phyloP scores from a whole-genome alignment of 371 early-diverging fungal species.

The Mortierella sp. region DNA sequence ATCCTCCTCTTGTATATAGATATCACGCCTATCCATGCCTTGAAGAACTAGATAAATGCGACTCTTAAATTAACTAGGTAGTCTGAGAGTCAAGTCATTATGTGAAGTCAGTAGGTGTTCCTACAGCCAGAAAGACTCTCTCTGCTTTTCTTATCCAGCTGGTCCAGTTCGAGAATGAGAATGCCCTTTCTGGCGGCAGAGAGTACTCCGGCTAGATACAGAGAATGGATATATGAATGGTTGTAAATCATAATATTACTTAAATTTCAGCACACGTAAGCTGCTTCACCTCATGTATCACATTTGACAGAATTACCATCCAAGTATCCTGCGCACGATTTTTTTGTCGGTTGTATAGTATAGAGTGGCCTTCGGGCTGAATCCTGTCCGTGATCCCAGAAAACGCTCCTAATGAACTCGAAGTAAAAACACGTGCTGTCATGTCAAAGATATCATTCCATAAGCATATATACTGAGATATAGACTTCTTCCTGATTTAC shows the following conservation, averaged over 20 bases:
- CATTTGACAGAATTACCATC: slow-evolving; percentile 4
- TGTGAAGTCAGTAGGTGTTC: not conserved
- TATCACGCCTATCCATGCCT: slow-evolving; percentile 12
- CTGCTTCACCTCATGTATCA: too few species aligned
- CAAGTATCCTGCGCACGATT: slow-evolving; percentile 3
- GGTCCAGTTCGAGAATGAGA: too few species aligned
- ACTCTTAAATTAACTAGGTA: not conserved
- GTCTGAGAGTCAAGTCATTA: too few species aligned
- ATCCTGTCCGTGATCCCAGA: slow-evolving; percentile 33
- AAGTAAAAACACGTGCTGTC: not conserved
- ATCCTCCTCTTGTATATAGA: slow-evolving; percentile 16
- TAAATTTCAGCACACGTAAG: too few species aligned
- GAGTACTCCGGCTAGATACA: not conserved
- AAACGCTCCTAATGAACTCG: slow-evolving; percentile 2
- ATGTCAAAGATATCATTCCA: too few species aligned
- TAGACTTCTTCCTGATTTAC: too few species aligned
- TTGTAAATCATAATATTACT: too few species aligned
- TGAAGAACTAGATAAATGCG: slow-evolving; percentile 9
- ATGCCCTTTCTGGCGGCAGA: not conserved
- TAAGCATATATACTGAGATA: not conserved
- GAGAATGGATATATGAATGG: too few species aligned
- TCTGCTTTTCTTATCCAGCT: too few species aligned
- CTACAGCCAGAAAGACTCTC: not conserved
- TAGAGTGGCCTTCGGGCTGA: slow-evolving; percentile 9
- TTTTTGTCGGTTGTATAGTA: slow-evolving; percentile 2